These are phyloP conservation scores for Coemansia sp. DNA, from an alignment of 371 early-diverging fungal genomes.

Conservation along the genomic window DNA sequence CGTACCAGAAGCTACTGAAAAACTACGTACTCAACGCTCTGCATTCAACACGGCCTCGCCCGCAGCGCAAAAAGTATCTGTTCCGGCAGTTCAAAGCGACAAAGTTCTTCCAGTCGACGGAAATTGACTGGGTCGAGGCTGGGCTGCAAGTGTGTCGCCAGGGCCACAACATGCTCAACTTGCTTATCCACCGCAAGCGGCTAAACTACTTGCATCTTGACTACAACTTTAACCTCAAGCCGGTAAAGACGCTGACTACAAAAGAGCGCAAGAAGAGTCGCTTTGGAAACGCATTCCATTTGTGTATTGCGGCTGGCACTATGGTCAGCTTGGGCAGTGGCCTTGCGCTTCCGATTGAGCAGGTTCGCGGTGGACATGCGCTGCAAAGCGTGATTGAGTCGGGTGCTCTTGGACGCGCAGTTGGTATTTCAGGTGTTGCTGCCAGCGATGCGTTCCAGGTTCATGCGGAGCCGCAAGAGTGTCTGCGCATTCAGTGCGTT, in stretches of 20 bases:
- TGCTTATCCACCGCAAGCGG: constrained; percentile 96
- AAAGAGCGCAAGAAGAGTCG: constrained; percentile 99
- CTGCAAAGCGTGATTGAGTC: constrained; percentile 24
- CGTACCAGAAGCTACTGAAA: constrained; percentile 93
- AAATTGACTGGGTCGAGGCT: constrained; percentile 98
- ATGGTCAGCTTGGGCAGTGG: constrained; percentile 43
- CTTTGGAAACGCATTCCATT: constrained; percentile 94
- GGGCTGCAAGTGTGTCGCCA: constrained; percentile 97
- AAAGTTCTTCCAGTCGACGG: constrained; percentile 97
- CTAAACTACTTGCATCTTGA: constrained; percentile 96
- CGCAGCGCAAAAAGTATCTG: constrained; percentile 87
- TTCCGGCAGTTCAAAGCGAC: constrained; percentile 93
- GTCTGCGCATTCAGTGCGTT: constrained; percentile 26
- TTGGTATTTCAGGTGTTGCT: constrained; percentile 23
- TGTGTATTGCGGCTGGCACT: constrained; percentile 61
- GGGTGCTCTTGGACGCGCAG: too few species aligned
- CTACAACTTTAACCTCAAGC: constrained; percentile 98
- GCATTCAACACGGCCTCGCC: constrained; percentile 81
- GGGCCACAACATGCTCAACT: constrained; percentile 98
- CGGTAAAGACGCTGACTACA: constrained; percentile 96
- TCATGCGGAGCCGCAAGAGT: constrained; percentile 27
- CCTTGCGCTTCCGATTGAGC: constrained; percentile 36
- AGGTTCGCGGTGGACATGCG: constrained; percentile 8
- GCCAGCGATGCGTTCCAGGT: constrained; percentile 46
- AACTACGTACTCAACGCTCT: constrained; percentile 87